phyloP scores from a whole-genome alignment of 148 eudicot species.

The Fallopia convolvulus region DNA sequence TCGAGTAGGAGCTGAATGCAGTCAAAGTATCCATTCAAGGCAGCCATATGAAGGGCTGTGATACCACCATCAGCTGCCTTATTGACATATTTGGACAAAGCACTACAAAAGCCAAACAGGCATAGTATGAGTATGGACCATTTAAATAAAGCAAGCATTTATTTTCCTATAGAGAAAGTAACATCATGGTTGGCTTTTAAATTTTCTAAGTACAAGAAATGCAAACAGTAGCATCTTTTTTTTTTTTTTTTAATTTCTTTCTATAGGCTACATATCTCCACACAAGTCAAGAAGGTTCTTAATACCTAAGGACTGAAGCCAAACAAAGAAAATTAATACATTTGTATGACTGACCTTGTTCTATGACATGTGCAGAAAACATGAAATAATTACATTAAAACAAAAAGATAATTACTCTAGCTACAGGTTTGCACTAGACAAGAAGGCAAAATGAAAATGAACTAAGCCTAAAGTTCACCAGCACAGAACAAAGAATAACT shows the following conservation, averaged over 20 bases:
- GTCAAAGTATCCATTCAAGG: constrained; percentile 82
- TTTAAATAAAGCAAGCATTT: not conserved
- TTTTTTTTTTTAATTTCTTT: not conserved
- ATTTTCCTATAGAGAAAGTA: not conserved
- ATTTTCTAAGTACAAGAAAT: not conserved
- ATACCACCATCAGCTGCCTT: constrained; percentile 98
- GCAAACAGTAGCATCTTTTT: not conserved
- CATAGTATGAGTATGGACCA: not conserved
- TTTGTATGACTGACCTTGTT: not conserved
- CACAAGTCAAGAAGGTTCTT: not conserved
- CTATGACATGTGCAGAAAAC: not conserved
- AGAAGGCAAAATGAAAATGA: not conserved
- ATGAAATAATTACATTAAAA: not conserved
- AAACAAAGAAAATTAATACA: not conserved
- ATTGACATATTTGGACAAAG: constrained; percentile 76
- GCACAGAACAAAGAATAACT: not conserved
- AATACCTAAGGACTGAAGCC: not conserved
- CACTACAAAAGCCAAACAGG: constrained; percentile 37
- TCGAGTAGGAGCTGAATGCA: constrained; percentile 89
- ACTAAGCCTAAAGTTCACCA: not conserved
- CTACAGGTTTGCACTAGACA: not conserved
- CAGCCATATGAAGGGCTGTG: constrained; percentile 99
- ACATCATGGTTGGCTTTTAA: not conserved
- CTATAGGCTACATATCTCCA: not conserved
- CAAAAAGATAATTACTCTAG: not conserved